A percentile compares a stretch with the other conserved stretches of the same genome.
Evolutionary conservation across 1,284 basidiomycete genomes (phyloP).

Genomic region (Malassezia slooffiae): DNA sequence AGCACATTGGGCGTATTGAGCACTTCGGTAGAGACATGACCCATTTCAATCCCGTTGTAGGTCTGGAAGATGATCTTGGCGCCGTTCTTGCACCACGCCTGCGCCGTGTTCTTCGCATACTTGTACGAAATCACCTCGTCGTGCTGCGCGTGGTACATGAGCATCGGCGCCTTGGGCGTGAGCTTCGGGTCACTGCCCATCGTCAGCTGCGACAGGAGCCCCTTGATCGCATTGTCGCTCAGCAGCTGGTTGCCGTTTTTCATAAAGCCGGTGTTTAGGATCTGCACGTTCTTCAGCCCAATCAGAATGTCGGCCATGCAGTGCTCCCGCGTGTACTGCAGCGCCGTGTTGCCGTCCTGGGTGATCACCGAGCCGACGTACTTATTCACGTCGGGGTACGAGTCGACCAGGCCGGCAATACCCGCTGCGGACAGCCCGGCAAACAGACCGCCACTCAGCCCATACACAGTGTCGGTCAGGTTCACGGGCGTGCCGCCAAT

Average conservation of each 20-base stretch:
- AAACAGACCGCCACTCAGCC: conserved; percentile 11
- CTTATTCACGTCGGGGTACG: conserved; percentile 26
- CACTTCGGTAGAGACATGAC: conserved; percentile 16
- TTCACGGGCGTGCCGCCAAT: conserved; percentile 37
- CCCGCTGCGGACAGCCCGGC: conserved; percentile 34
- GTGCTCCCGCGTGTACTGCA: conserved; percentile 18
- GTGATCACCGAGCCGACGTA: conserved; percentile 23
- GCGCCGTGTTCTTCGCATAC: conserved; percentile 17
- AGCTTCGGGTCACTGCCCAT: conserved; percentile 5
- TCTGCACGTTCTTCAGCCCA: conserved; percentile 20
- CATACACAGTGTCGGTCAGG: conserved; percentile 19
- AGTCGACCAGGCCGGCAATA: conserved; percentile 23
- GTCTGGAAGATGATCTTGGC: conserved; percentile 28
- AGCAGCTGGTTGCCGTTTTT: conserved; percentile 5
- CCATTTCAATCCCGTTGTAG: conserved; percentile 12
- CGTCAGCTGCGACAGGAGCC: conserved; percentile 1
- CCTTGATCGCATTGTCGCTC: background rate
- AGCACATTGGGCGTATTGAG: conserved; percentile 14
- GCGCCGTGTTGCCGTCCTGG: conserved; percentile 17
- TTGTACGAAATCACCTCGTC: conserved; percentile 38
- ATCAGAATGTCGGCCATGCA: conserved; percentile 14
- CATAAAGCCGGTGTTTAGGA: background rate
- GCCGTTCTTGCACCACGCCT: conserved; percentile 31
- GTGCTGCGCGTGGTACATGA: conserved; percentile 28
- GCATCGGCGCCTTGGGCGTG: conserved; percentile 25